Evolutionary conservation across 1,139 yeast genomes (phyloP).

Genomic region (Suhomyces atakaporum): DNA sequence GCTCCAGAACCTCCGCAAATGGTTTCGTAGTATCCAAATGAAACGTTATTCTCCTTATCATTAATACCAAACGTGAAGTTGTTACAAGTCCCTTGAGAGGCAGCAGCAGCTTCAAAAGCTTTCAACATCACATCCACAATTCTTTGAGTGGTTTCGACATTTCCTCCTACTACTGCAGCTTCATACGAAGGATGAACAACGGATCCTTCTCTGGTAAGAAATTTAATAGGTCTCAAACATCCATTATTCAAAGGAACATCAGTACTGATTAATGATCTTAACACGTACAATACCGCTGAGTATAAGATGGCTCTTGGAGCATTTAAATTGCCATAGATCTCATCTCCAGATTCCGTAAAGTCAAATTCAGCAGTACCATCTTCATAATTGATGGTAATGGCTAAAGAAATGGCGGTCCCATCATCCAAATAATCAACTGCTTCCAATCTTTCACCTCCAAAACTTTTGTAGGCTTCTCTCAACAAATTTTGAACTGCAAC

Average conservation of each 20-base stretch:
- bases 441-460: conserved; percentile 35
- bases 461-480: conserved; percentile 36
- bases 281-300: conserved; percentile 78
- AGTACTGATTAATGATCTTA: conserved; percentile 71
- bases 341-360: conserved; percentile 45
- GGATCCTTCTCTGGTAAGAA: conserved; percentile 67
- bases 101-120: conserved; percentile 74
- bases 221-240: conserved; percentile 68
- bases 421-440: conserved; percentile 47
- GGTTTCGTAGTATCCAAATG: conserved; percentile 52
- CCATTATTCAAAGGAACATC: conserved; percentile 88
- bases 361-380: conserved; percentile 45
- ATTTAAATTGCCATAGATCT: conserved; percentile 46
- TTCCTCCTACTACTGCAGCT: conserved; percentile 89
- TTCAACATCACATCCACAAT: conserved; percentile 76
- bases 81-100: conserved; percentile 53
- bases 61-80: conserved; percentile 51
- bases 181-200: conserved; percentile 69
- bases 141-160: conserved; percentile 84
- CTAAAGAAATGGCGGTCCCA: conserved; percentile 44
- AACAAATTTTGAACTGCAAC: conserved; percentile 41
- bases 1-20: conserved; percentile 55
- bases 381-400: conserved; percentile 34
- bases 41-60: conserved; percentile 36
- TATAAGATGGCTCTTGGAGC: conserved; percentile 67